Percentiles rank a stretch among this genome's conserved stretches.
phyloP scores from a whole-genome alignment of 371 early-diverging fungal species.

The Mortierella sp. region DNA sequence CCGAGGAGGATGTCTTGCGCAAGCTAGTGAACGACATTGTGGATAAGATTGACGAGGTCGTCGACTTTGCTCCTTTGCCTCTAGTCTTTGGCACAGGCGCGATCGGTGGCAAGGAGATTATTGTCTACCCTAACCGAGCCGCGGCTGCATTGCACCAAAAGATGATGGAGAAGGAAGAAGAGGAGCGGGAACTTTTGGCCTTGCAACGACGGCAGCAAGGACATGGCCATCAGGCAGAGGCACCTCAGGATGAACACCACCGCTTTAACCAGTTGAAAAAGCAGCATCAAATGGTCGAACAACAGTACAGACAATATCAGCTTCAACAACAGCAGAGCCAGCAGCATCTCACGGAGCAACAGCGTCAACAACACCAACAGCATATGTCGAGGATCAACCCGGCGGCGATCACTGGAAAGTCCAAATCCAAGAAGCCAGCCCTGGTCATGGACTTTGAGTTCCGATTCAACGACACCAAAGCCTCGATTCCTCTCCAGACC shows the following conservation, averaged over 20 bases:
- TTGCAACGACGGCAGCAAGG: slow-evolving; percentile 16
- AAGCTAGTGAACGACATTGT: slow-evolving; percentile 83
- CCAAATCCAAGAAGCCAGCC: slow-evolving; percentile 42
- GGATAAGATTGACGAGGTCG: slow-evolving; percentile 82
- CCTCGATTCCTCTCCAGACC: slow-evolving; percentile 85
- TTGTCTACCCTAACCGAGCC: slow-evolving; percentile 53
- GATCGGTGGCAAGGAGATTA: slow-evolving; percentile 61
- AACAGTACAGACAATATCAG: slow-evolving; percentile 17
- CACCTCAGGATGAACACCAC: slow-evolving; percentile 26
- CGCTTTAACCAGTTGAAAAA: slow-evolving; percentile 30
- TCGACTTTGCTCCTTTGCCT: slow-evolving; percentile 60
- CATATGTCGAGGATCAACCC: slow-evolving; percentile 33
- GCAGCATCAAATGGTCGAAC: slow-evolving; percentile 20
- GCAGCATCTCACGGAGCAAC: slow-evolving; percentile 29
- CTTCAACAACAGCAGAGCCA: slow-evolving; percentile 30
- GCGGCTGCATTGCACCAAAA: slow-evolving; percentile 50
- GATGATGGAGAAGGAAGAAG: slow-evolving; percentile 53
- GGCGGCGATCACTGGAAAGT: slow-evolving; percentile 11
- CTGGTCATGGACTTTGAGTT: slow-evolving; percentile 78
- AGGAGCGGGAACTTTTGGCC: slow-evolving; percentile 17
- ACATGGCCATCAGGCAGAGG: background rate
- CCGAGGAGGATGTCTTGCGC: slow-evolving; percentile 71
- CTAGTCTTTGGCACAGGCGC: slow-evolving; percentile 68
- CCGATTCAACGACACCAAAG: slow-evolving; percentile 90
- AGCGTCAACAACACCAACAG: slow-evolving; percentile 34